These are phyloP conservation scores for Dryas integrifolia DNA, from an alignment of 331 rosid species.

Conservation along the genomic window DNA sequence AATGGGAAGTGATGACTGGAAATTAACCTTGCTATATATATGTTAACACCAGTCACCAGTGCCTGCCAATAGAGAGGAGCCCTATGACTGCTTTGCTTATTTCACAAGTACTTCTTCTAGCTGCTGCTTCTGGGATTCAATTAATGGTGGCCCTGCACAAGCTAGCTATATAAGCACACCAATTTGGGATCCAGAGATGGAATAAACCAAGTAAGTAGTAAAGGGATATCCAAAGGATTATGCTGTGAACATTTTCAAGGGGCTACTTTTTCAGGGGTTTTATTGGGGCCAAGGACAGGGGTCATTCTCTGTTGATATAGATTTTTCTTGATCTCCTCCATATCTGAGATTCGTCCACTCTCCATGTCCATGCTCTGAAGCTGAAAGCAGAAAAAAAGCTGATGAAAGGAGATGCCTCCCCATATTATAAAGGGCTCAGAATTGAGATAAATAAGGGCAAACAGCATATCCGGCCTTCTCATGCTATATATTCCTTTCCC, in stretches of 20 bases:
- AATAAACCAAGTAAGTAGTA: conserved; percentile 9
- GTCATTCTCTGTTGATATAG: background rate
- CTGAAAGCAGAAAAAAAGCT: background rate
- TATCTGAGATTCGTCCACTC: conserved; percentile 22
- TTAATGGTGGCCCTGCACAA: background rate
- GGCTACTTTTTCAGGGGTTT: background rate
- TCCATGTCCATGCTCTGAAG: conserved; percentile 6
- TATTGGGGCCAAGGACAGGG: conserved; percentile 3
- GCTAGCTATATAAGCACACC: conserved; percentile 1
- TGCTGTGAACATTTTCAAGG: conserved; percentile 5
- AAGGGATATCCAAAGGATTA: conserved; percentile 25
- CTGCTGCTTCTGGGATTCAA: background rate
- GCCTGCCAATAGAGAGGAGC: conserved; percentile 36
- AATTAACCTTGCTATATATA: background rate
- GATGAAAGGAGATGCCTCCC: conserved; percentile 21
- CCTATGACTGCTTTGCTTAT: conserved; percentile 32
- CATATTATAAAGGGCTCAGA: background rate
- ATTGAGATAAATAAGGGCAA: background rate
- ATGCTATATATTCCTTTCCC: background rate
- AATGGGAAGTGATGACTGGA: background rate
- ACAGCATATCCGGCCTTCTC: background rate
- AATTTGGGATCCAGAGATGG: background rate
- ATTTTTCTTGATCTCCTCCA: background rate
- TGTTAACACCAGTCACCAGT: conserved; percentile 7
- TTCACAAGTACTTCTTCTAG: background rate